Evolutionary conservation across 2,329 filamentous ascomycete genomes (phyloP), one percentile per base, ranked within the genome.

Genomic region (Fusarium drepaniforme): DNA sequence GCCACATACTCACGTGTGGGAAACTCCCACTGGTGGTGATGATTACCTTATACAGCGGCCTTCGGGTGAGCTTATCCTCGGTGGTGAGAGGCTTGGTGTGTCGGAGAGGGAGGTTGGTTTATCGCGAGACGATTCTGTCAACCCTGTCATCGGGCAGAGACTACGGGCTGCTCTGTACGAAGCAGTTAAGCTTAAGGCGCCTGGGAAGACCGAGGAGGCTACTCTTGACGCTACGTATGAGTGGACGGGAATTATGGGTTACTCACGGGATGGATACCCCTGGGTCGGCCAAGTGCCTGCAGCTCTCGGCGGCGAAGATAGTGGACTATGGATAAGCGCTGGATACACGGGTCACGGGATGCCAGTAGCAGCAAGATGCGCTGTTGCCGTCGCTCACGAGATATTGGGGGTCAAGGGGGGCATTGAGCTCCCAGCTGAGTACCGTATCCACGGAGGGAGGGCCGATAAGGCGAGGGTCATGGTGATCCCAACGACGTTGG

Each of bases 211-310:
- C 9, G 84, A 86, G 40, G 82, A 83, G 42, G 80, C 86, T 37
- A 83, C 86, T 53, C 81, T 94, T 23, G 78, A 83, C 25, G 86
- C 89, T 12, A 83, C 88, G 35, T 90, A 88, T 79, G 90, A 93
- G 79, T 96, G 94, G 94, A 94, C 92, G 2, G 94, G 94, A 0
- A 93, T 95, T 75, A 96, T 95, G 93, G 93, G 92, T 0, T 95
- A 91, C 81, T 91, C 90, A 35, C 85, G 90, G 8, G 94, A 96
- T 80, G 85, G 88, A 0, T 82, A 88, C 61, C 93, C 94, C 0
- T 95, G 92, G 91, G 91, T 96, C 3, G 94, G 93, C 0, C 82
- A 84, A 12, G 89, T 95, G n/a, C 91, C 91, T 0, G 83, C 82
- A 40, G 77, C 80, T 8, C 74, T 88, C 7, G 90, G 87, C n/a